Conservation (phyloP, 176 grass and related monocot genomes). For the Oryza meyeriana region DNA sequence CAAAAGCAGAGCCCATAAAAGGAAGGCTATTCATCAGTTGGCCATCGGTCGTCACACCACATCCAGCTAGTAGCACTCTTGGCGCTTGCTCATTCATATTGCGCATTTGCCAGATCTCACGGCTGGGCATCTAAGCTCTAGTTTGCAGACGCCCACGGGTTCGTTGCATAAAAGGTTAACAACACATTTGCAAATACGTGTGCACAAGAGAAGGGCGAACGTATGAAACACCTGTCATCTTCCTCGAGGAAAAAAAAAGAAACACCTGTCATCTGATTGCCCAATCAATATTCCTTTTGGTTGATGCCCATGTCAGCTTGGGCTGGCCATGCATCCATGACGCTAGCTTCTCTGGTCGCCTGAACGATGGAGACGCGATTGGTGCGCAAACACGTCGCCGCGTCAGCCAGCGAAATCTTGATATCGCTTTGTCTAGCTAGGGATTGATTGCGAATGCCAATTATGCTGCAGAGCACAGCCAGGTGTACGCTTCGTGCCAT, state of each 20-base stretch:
- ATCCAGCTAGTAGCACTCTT: not conserved
- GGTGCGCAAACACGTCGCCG: constrained; percentile 20
- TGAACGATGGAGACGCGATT: not conserved
- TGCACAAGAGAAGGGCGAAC: not conserved
- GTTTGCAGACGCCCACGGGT: not conserved
- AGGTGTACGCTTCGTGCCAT: too few relatives aligned
- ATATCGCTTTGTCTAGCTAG: not conserved
- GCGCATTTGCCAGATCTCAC: too few relatives aligned
- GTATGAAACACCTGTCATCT: not conserved
- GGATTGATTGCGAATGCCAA: constrained; percentile 17
- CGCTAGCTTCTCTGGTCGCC: not conserved
- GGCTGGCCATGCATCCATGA: not conserved
- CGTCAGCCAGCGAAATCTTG: constrained; percentile 12
- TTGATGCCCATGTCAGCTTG: not conserved
- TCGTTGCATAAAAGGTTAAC: not conserved
- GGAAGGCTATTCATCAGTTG: not conserved
- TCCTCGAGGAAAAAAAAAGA: not conserved
- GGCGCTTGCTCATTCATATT: too few relatives aligned
- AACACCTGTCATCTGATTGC: not conserved
- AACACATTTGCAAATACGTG: not conserved
- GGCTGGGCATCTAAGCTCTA: not conserved
- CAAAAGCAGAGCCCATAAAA: not conserved
- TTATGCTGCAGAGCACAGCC: too few relatives aligned
- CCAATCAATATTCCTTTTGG: not conserved
- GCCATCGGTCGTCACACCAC: not conserved